A percentile compares a stretch with the other conserved stretches of the same genome.
phyloP scores from a whole-genome alignment of 192 early-diverging fungal species.

The Chytriomyces confervae region DNA sequence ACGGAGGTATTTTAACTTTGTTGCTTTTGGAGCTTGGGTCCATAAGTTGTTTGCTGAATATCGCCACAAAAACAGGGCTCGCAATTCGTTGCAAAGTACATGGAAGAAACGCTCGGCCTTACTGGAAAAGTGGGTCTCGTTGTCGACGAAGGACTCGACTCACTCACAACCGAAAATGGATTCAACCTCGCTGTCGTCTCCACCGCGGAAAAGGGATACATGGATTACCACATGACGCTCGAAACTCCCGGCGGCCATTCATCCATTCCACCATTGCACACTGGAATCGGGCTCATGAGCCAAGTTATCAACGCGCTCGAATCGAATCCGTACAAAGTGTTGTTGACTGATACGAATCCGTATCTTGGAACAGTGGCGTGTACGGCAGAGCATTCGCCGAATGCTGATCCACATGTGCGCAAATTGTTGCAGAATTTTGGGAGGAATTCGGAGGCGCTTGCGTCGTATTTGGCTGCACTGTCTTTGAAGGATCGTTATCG shows the following conservation, averaged over 20 bases:
- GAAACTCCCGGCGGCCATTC: constrained; percentile 52
- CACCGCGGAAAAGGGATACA: constrained; percentile 50
- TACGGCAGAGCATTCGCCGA: constrained; percentile 29
- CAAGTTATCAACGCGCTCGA: constrained; percentile 42
- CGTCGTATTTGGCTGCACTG: constrained; percentile 2
- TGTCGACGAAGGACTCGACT: constrained; percentile 38
- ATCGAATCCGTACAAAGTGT: constrained; percentile 27
- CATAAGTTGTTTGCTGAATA: too few species aligned
- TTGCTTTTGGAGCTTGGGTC: too few species aligned
- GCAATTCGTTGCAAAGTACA: constrained; percentile 30
- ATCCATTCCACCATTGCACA: constrained; percentile 47
- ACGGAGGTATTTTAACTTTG: neutral
- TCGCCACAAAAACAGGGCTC: constrained; percentile 30
- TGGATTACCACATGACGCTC: constrained; percentile 40
- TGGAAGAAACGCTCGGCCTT: constrained; percentile 40
- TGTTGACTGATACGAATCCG: constrained; percentile 36
- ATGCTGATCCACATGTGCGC: constrained; percentile 13
- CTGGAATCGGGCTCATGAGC: constrained; percentile 47
- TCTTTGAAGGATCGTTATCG: constrained; percentile 33
- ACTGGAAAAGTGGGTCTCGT: constrained; percentile 52
- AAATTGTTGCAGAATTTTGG: constrained; percentile 15
- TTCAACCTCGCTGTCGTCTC: constrained; percentile 42
- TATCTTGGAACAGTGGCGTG: constrained; percentile 37
- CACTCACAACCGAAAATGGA: constrained; percentile 8
- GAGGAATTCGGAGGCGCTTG: constrained; percentile 7